Evolutionary conservation across 495 filamentous ascomycete species (phyloP).

Genomic region (Podospora pseudopauciseta): DNA sequence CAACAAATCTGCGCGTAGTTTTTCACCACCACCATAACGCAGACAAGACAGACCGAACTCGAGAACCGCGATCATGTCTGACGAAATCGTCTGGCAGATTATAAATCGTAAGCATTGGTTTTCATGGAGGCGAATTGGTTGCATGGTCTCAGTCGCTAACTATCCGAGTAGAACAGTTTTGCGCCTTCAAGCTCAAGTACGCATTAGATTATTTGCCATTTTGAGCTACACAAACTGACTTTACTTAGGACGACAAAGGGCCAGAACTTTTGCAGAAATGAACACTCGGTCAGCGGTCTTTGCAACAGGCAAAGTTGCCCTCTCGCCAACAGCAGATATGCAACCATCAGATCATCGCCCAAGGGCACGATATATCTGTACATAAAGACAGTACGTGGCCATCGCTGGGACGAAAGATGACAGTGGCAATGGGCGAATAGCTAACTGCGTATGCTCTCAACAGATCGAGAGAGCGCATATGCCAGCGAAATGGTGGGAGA

Average conservation of each 20-base stretch:
- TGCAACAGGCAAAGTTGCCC: conserved; percentile 95
- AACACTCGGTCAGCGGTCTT: conserved; percentile 71
- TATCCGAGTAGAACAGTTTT: conserved; percentile 69
- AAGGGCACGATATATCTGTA: conserved; percentile 87
- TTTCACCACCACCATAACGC: neutral
- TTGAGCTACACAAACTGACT: conserved; percentile 33
- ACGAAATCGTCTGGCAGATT: conserved; percentile 88
- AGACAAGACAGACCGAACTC: neutral
- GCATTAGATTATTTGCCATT: conserved; percentile 24
- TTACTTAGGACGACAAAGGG: conserved; percentile 70
- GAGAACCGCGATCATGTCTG: conserved; percentile 48
- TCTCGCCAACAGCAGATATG: conserved; percentile 92
- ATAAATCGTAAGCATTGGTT: conserved; percentile 31
- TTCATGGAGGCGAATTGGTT: neutral
- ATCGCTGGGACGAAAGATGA: neutral
- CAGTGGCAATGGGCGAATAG: neutral
- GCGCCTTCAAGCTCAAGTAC: conserved; percentile 93
- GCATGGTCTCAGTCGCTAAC: conserved; percentile 14
- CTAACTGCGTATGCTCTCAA: neutral
- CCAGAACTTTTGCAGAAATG: conserved; percentile 96
- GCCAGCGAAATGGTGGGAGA: conserved; percentile 92
- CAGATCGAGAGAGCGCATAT: conserved; percentile 75
- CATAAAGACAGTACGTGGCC: conserved; percentile 75
- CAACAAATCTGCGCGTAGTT: neutral
- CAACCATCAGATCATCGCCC: conserved; percentile 81